Evolutionary conservation across 495 filamentous ascomycete genomes (phyloP), one percentile per base, ranked within the genome.

Genomic region (Neurospora sp.): DNA sequence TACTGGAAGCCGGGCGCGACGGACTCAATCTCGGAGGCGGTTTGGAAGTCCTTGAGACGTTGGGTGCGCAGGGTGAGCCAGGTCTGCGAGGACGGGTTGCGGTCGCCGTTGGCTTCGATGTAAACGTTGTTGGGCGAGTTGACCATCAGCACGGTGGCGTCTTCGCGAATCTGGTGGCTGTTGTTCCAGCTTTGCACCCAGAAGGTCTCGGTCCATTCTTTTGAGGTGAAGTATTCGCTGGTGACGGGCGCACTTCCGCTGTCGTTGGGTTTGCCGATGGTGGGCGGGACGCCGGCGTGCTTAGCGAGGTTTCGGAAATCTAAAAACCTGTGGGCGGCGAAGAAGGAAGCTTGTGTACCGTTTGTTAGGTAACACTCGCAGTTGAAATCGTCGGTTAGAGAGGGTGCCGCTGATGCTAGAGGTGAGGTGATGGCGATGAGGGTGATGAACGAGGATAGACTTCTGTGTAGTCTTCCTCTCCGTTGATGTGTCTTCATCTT

Each of bases 121-220:
- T 92, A 93, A 74, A 92, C 82, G 77, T 93, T 93, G 73, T 85
- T 85, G 38, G 86, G 86, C 7, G 89, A 89, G 82, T 92, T 90
- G 71, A 87, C 77, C 85, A 92, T 90, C 18, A 85, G 78, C 12
- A 82, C 75, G 5, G 81, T 78, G 1, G 84, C 85, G 72, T 86
- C 81, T n/a, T 72, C 78, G 70, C 80, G 85, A 3, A 73, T 44
- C 38, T 73, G 44, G 31, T 74, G 73, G 72, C 75, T 77, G 71
- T 86, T 86, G 74, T 87, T 82, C 90, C 90, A 92, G 73, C 78
- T 83, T 72, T 90, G 82, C 39, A 81, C 78, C 91, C 90, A 92
- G 76, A 88, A 85, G 27, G 54, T 16, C 23, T 83, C 77, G 14
- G 75, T 79, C 82, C 82, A 88, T 12, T 77, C 75, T 69, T 77